phyloP scores from a whole-genome alignment of 1,284 basidiomycete species.

The Apiotrichum gamsii region DNA sequence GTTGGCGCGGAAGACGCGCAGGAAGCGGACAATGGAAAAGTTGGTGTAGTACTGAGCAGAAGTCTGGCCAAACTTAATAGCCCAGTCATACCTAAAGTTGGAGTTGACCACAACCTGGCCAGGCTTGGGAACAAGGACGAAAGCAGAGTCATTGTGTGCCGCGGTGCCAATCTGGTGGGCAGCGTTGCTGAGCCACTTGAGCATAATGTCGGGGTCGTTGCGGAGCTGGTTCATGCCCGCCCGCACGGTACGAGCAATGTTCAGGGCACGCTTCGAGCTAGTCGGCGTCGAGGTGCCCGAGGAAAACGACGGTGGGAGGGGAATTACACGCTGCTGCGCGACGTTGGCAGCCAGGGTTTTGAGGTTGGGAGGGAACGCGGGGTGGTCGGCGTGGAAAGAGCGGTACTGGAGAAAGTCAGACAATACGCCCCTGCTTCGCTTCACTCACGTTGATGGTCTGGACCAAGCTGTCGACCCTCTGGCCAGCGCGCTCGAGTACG shows the following conservation, averaged over 20 bases:
- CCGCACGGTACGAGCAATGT: slow-evolving; percentile 12
- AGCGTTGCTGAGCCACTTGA: slow-evolving; percentile 17
- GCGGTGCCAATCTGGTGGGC: slow-evolving; percentile 11
- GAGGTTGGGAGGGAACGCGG: slow-evolving; percentile 23
- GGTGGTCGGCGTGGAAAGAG: slow-evolving; percentile 17
- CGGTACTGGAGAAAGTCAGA: slow-evolving; percentile 20
- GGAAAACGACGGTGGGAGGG: slow-evolving; percentile 4
- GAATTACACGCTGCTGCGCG: slow-evolving; percentile 25
- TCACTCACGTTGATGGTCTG: slow-evolving; percentile 26
- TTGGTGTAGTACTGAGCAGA: slow-evolving; percentile 20
- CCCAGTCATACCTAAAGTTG: slow-evolving; percentile 27
- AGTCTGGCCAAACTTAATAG: slow-evolving; percentile 21
- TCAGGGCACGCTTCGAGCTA: neutral
- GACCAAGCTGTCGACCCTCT: slow-evolving; percentile 12
- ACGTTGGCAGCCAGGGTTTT: slow-evolving; percentile 25
- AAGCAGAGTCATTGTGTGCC: slow-evolving; percentile 11
- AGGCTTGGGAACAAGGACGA: slow-evolving; percentile 17
- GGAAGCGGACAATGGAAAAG: slow-evolving; percentile 15
- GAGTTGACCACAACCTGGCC: slow-evolving; percentile 24
- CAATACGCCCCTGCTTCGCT: too few relatives aligned
- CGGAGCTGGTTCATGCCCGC: slow-evolving; percentile 13
- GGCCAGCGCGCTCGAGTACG: slow-evolving; percentile 20
- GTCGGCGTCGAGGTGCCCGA: neutral
- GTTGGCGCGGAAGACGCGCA: slow-evolving; percentile 28
- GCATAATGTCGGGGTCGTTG: slow-evolving; percentile 11